These are phyloP conservation scores for Epichloe festucae DNA, from an alignment of 2,329 filamentous ascomycete species.

Conservation along the genomic window DNA sequence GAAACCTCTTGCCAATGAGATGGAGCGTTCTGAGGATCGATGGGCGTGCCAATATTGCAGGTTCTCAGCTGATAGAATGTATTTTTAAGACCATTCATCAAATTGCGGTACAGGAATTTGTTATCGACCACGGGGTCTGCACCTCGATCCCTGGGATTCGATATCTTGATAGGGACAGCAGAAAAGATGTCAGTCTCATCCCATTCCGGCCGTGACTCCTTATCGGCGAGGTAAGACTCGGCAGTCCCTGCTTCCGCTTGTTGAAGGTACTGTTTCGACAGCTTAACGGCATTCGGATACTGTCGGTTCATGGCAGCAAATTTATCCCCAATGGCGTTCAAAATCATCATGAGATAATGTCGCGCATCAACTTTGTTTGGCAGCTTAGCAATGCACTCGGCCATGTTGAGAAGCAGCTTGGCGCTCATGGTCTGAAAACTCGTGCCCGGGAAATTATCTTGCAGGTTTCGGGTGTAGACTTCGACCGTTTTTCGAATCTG, in stretches of 20 bases:
- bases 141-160: constrained; percentile 77
- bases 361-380: constrained; percentile 88
- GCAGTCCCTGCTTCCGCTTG: constrained; percentile 48
- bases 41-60: constrained; percentile 63
- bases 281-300: constrained; percentile 87
- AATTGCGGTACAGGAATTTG: constrained; percentile 93
- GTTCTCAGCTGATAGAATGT: constrained; percentile 90
- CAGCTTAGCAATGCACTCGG: constrained; percentile 90
- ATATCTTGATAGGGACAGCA: constrained; percentile 90
- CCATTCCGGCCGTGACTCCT: constrained; percentile 75
- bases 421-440: constrained; percentile 99
- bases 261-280: constrained; percentile 64
- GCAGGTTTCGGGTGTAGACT: constrained; percentile 91
- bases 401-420: constrained; percentile 93
- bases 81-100: constrained; percentile 91
- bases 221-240: constrained; percentile 77
- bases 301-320: constrained; percentile 97
- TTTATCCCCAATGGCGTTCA: constrained; percentile 96
- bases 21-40: constrained; percentile 69
- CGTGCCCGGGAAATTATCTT: constrained; percentile 91
- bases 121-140: constrained; percentile 90
- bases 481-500: constrained; percentile 94
- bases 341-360: constrained; percentile 90
- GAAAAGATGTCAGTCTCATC: constrained; percentile 97
- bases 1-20: constrained; percentile 91